Evolutionary conservation across 805 yeast species (phyloP), one percentile per base, ranked within the genome.

Genomic region (Sugiyamaella chiloensis): DNA sequence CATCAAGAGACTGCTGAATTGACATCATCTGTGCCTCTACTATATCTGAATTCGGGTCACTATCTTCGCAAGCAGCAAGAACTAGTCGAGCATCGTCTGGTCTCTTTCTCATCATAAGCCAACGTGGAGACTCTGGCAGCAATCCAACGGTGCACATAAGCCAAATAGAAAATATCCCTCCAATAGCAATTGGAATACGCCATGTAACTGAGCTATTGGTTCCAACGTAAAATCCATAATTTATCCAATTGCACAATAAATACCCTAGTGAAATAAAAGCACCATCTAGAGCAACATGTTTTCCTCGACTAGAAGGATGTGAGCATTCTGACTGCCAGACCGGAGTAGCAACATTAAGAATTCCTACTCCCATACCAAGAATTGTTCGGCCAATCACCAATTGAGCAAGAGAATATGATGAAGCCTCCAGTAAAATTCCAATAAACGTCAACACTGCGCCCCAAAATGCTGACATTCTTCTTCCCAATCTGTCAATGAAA

Each of bases 81-180:
- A 31, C 36, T 11, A 12, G 14, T 11, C 36, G 36, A 31, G 36
- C 36, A 31, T 31, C 36, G 14, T 31, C 36, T 7, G 36, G 14
- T 8, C 36, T 11, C 36, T 31, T 31, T 31, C 19, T 31, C 36
- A 31, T 31, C 19, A 31, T 6, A 7, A 77, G 80, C 67, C 74
- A 90, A 50, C 96, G 73, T 0, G 96, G 96, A 32, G 90, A 80
- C 65, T 90, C 97, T 0, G 98, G 97, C 14, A 88, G 67, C 35
- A 80, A 76, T 34, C 78, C 58, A 30, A 71, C 61, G 23, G 72
- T 68, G 16, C 34, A 65, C 29, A 48, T 81, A 8, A 31, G 36
- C 36, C 36, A 31, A 8, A 31, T 12, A 31, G 36, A 31, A n/a
- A 31, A 31, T 31, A 31, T 31, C 14, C 36, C 36, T 11, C 36